Conservation (phyloP, 306 rosid species). For the Gleditsia sinensis region DNA sequence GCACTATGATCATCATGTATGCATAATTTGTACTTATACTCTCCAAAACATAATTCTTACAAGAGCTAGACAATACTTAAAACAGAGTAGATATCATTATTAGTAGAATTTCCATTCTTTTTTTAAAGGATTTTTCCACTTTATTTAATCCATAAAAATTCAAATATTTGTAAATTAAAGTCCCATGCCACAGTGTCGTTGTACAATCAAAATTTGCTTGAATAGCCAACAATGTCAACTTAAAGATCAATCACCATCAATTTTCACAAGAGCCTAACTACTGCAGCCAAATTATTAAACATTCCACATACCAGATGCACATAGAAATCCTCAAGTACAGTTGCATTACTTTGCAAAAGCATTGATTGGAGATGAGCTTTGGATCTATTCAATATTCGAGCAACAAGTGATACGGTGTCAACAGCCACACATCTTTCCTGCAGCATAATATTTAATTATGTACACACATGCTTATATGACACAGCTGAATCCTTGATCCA, state of each 20-base stretch:
- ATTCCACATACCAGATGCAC: conserved; percentile 73
- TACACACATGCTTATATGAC: conserved; percentile 33
- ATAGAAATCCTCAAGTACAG: conserved; percentile 89
- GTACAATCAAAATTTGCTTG: neutral
- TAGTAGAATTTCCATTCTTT: conserved; percentile 1
- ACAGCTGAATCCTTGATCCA: conserved; percentile 19
- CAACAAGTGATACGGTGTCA: conserved; percentile 79
- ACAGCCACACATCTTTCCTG: conserved; percentile 98
- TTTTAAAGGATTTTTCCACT: conserved; percentile 2
- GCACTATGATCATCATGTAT: conserved; percentile 8
- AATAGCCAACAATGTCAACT: conserved; percentile 13
- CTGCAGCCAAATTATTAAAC: conserved; percentile 20
- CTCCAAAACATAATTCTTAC: neutral
- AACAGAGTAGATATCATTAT: conserved; percentile 13
- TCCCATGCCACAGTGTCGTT: conserved; percentile 1
- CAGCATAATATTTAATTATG: conserved; percentile 38
- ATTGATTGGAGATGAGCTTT: conserved; percentile 87
- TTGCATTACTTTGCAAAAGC: conserved; percentile 83
- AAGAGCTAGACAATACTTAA: neutral
- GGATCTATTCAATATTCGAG: conserved; percentile 81
- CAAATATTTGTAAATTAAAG: conserved; percentile 25
- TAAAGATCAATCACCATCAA: conserved; percentile 23
- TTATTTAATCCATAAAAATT: conserved; percentile 24
- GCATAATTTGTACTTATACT: neutral
- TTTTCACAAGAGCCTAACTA: conserved; percentile 25